Evolutionary conservation across 306 rosid genomes (phyloP).

Genomic region (Quercus wislizeni): DNA sequence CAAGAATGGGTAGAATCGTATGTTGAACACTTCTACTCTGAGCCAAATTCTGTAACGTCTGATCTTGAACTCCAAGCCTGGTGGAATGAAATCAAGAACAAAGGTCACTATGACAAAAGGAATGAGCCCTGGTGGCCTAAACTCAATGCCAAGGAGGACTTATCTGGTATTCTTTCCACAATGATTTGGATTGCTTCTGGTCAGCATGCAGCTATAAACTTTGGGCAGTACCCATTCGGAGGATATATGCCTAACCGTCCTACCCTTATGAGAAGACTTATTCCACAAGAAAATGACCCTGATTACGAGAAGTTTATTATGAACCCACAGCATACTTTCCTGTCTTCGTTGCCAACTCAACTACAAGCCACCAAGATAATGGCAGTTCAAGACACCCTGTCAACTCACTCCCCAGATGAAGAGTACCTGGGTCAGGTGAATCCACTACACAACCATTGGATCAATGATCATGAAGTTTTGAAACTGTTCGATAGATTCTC

Average conservation of each 20-base stretch:
- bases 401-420: constrained; percentile 91
- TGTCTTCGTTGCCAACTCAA: constrained; percentile 83
- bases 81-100: constrained; percentile 85
- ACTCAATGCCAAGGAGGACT: constrained; percentile 65
- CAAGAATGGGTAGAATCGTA: constrained; percentile 88
- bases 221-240: constrained; percentile 97
- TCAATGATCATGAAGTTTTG: constrained; percentile 49
- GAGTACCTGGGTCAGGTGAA: constrained; percentile 89
- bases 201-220: constrained; percentile 93
- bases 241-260: constrained; percentile 96
- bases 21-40: constrained; percentile 63
- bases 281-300: constrained; percentile 66
- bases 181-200: constrained; percentile 95
- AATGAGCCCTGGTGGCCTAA: constrained; percentile 95
- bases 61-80: constrained; percentile 83
- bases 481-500: constrained; percentile 56
- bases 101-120: constrained; percentile 82
- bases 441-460: constrained; percentile 63
- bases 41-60: constrained; percentile 53
- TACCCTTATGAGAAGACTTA: constrained; percentile 72
- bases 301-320: constrained; percentile 62
- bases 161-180: constrained; percentile 60
- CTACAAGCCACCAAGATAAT: constrained; percentile 98
- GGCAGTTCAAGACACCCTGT: constrained; percentile 94
- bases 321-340: constrained; percentile 68